phyloP scores from a whole-genome alignment of 371 early-diverging fungal genomes.

The Mortierella sp. region DNA sequence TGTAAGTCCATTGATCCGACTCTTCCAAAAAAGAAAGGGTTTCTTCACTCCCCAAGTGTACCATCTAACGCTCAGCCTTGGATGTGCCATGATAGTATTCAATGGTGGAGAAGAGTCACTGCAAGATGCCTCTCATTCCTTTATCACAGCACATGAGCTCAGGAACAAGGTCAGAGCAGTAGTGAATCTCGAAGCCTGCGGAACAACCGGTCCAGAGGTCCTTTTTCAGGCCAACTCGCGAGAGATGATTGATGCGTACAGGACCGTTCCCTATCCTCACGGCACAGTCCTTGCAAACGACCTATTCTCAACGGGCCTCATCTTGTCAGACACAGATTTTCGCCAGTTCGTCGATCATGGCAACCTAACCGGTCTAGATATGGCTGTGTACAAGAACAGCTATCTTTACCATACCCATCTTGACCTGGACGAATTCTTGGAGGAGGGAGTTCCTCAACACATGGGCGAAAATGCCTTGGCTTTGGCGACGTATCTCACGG shows the following conservation, averaged over 20 bases:
- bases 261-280: slow-evolving; percentile 77
- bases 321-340: slow-evolving; percentile 81
- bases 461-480: slow-evolving; percentile 75
- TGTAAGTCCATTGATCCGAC: slow-evolving; percentile 49
- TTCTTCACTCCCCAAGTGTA: too few species aligned
- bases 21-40: not conserved
- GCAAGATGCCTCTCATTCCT: slow-evolving; percentile 82
- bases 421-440: slow-evolving; percentile 68
- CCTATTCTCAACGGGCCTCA: slow-evolving; percentile 76
- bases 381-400: slow-evolving; percentile 79
- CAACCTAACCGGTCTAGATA: slow-evolving; percentile 72
- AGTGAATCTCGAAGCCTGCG: slow-evolving; percentile 81
- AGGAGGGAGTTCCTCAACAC: slow-evolving; percentile 76
- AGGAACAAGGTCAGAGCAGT: slow-evolving; percentile 69
- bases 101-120: slow-evolving; percentile 85
- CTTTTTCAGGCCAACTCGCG: slow-evolving; percentile 82
- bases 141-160: slow-evolving; percentile 71
- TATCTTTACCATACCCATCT: slow-evolving; percentile 80
- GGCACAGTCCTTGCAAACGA: slow-evolving; percentile 79
- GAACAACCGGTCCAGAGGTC: slow-evolving; percentile 75
- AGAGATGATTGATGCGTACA: slow-evolving; percentile 77
- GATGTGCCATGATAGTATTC: slow-evolving; percentile 57
- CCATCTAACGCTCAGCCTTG: not conserved
- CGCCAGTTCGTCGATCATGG: slow-evolving; percentile 80
- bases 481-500: slow-evolving; percentile 65